Percentiles rank a stretch among this genome's conserved stretches.
phyloP scores from a whole-genome alignment of 2,329 filamentous ascomycete genomes.

The Cryphonectria parasitica region DNA sequence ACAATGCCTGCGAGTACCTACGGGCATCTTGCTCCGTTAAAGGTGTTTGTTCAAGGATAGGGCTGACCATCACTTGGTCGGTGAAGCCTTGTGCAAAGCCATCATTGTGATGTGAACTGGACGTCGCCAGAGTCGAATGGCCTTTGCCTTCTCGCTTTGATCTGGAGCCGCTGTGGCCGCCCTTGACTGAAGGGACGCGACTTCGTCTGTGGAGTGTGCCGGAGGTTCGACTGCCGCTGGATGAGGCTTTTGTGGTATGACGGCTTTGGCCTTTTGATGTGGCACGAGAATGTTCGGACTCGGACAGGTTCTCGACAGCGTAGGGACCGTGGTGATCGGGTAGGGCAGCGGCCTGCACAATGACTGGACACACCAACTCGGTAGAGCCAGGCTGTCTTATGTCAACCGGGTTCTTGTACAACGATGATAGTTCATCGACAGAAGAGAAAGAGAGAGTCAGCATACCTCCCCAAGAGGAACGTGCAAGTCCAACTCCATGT shows the following conservation, averaged over 20 bases:
- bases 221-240: not conserved
- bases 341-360: conserved; percentile 13
- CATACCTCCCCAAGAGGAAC: conserved; percentile 4
- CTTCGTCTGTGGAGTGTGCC: not conserved
- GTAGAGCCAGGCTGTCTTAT: conserved; percentile 7
- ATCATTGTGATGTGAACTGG: not conserved
- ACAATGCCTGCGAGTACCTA: conserved; percentile 2
- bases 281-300: not conserved
- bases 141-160: not conserved
- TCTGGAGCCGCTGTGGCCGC: not conserved
- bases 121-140: not conserved
- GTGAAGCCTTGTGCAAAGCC: not conserved
- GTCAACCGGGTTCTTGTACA: not conserved
- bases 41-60: not conserved
- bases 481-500: conserved; percentile 13
- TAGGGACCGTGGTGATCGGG: conserved; percentile 12
- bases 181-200: not conserved
- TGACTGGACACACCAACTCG: conserved; percentile 12
- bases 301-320: not conserved
- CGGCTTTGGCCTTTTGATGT: not conserved
- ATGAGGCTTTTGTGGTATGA: not conserved
- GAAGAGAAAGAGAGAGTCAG: not conserved
- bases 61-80: not conserved
- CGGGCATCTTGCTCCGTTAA: conserved; percentile 5
- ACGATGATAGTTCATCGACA: not conserved